A percentile compares a stretch with the other conserved stretches of the same genome.
phyloP scores from a whole-genome alignment of 1,284 basidiomycete species.

The Marasmius sp. region DNA sequence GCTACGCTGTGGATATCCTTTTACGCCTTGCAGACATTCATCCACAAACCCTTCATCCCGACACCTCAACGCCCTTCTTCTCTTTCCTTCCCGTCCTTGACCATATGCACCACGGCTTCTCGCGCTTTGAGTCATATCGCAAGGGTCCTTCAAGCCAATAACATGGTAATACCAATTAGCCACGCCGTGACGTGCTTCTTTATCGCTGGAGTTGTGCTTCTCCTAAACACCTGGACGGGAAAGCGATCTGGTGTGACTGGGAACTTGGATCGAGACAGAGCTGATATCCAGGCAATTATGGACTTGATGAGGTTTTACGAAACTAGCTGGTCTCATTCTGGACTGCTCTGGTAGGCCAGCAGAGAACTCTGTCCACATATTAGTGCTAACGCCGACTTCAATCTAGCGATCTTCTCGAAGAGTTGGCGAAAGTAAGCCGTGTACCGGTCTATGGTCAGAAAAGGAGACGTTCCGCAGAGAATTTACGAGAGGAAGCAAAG shows the following conservation, averaged over 20 bases:
- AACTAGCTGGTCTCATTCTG: slow-evolving; percentile 41
- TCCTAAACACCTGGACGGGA: slow-evolving; percentile 62
- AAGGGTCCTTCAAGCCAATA: slow-evolving; percentile 38
- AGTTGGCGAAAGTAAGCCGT: slow-evolving; percentile 25
- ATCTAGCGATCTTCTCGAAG: slow-evolving; percentile 33
- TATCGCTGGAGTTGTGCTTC: slow-evolving; percentile 50
- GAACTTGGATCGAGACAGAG: slow-evolving; percentile 48
- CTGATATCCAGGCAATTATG: slow-evolving; percentile 56
- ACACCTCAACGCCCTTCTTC: slow-evolving; percentile 45
- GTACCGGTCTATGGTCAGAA: slow-evolving; percentile 5
- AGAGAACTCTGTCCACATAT: not conserved
- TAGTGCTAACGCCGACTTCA: not conserved
- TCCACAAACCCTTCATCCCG: slow-evolving; percentile 72
- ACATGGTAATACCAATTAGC: slow-evolving; percentile 28
- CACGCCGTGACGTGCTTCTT: slow-evolving; percentile 15
- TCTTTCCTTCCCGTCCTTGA: slow-evolving; percentile 56
- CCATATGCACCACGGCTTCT: slow-evolving; percentile 71
- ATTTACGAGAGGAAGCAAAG: not conserved
- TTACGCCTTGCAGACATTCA: slow-evolving; percentile 61
- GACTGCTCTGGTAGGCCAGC: slow-evolving; percentile 35
- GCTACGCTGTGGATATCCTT: slow-evolving; percentile 59
- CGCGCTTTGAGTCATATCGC: slow-evolving; percentile 61
- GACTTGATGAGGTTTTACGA: slow-evolving; percentile 49
- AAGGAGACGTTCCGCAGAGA: slow-evolving; percentile 7
- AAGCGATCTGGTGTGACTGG: slow-evolving; percentile 43